Base-by-base conservation (phyloP, 805 yeast species). In the Crinitomyces ghanaensis region DNA sequence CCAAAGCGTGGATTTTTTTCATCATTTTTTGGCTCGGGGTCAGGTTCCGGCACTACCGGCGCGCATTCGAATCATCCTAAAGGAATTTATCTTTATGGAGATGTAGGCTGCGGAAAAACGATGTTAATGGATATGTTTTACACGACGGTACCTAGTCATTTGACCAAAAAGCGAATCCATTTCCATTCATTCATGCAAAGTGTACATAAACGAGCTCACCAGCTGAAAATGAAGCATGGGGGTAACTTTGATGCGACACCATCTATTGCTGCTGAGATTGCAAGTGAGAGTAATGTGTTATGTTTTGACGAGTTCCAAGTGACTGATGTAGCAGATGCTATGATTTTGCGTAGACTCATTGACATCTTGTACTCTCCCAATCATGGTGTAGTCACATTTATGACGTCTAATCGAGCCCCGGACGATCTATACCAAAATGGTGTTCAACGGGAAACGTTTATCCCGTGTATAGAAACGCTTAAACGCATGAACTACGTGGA, bases 251-350 rank as follows among this genome's bases (percentile, higher is more conserved):
- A 86, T 48, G 77, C 86, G 2, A 77, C 86, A 32, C 95, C 95
- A 2, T 55, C 73, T 21, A 59, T 85, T 22, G 95, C 96, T 0
- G 74, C 77, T 39, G 93, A 83, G 48, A 72, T 91, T 36, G 81
- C 96, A 1, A 68, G 69, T 41, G 63, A 68, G 31, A 68, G 91
- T 3, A 77, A 88, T 1, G 74, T 91, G 1, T 56, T 91, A 39
- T 91, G 98, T 56, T 83, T 91, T 53, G 98, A 91, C 59, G 98
- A 91, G 59, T 88, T 91, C 52, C 97, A 91, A 58, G 98, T 91
- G 27, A 84, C 95, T 1, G 98, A 91, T 55, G 96, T 91, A 19
- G 98, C 97, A 0, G 98, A 91, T 57, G 98, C 98, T 2, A 91
- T 91, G 97, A 65, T 91, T 21, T 64, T 91, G 27, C 71, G 98